Percentiles rank a stretch among this genome's conserved stretches.
Conservation (phyloP, 805 yeast genomes). For the Sugiyamaella smithiae region DNA sequence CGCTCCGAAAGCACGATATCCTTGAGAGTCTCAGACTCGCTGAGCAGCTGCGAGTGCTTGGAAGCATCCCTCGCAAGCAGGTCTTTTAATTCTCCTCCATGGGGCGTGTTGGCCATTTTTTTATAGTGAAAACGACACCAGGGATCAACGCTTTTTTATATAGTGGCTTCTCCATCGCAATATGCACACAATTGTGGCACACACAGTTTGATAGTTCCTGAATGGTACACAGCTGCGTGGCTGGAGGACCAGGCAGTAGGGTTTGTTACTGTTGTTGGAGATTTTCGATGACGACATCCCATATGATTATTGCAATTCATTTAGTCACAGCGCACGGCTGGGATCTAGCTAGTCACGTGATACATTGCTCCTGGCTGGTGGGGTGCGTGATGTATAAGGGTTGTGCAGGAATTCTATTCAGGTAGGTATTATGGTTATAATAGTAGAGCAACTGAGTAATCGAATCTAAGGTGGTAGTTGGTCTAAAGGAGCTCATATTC, state of each 20-base stretch:
- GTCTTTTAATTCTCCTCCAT: constrained; percentile 89
- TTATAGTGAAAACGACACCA: too few relatives aligned
- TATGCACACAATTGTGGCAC: background rate
- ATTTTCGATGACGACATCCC: background rate
- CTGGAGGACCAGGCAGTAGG: background rate
- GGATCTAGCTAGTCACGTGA: too few relatives aligned
- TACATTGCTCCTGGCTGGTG: too few relatives aligned
- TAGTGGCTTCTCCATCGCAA: background rate
- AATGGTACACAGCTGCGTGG: background rate
- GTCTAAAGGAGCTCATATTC: too few relatives aligned
- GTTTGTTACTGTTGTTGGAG: background rate
- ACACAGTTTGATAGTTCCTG: too few relatives aligned
- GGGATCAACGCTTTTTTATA: background rate
- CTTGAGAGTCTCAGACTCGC: constrained; percentile 52
- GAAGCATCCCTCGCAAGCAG: constrained; percentile 75
- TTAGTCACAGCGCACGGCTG: constrained; percentile 2
- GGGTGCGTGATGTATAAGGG: too few relatives aligned
- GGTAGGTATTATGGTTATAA: too few relatives aligned
- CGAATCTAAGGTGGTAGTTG: too few relatives aligned
- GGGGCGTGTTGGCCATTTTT: constrained; percentile 62
- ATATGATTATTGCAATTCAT: background rate
- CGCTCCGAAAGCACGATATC: constrained; percentile 65
- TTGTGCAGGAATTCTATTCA: too few relatives aligned
- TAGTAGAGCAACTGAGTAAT: too few relatives aligned
- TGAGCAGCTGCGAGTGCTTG: constrained; percentile 51